phyloP scores from a whole-genome alignment of 164 flowering plant species.

The Platanus orientalis region DNA sequence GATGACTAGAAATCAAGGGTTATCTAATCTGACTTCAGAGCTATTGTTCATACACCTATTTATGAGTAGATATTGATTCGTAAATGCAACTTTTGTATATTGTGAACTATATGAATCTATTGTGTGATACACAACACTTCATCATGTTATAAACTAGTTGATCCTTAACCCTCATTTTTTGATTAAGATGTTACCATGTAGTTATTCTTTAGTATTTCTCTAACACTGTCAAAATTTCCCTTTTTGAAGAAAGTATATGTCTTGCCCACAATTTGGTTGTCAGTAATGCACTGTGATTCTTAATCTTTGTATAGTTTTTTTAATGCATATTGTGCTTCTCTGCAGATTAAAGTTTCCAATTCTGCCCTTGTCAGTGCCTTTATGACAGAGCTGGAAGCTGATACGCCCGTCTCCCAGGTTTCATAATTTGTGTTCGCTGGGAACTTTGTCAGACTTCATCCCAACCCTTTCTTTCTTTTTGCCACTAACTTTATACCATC shows the following conservation, averaged over 20 bases:
- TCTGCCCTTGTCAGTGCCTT: slow-evolving; percentile 95
- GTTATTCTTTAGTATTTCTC: too few species aligned
- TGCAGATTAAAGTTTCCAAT: slow-evolving; percentile 93
- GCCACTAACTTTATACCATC: not conserved
- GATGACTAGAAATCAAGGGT: too few species aligned
- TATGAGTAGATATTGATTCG: too few species aligned
- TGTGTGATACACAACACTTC: too few species aligned
- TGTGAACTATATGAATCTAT: too few species aligned
- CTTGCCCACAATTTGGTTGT: not conserved
- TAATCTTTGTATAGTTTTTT: not conserved
- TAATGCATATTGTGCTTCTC: slow-evolving; percentile 12
- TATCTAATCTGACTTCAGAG: too few species aligned
- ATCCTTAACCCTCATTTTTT: too few species aligned
- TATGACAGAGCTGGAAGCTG: slow-evolving; percentile 90
- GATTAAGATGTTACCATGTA: too few species aligned
- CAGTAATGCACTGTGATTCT: not conserved
- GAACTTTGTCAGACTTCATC: not conserved
- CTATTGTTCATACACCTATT: too few species aligned
- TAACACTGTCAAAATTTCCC: too few species aligned
- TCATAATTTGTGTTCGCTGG: slow-evolving; percentile 7
- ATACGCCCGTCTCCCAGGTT: slow-evolving; percentile 83
- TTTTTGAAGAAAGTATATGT: not conserved
- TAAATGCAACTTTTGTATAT: too few species aligned
- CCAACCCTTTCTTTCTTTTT: not conserved
- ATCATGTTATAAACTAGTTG: too few species aligned